Evolutionary conservation across 2,329 filamentous ascomycete species (phyloP).

Genomic region (Aspergillus sp.): DNA sequence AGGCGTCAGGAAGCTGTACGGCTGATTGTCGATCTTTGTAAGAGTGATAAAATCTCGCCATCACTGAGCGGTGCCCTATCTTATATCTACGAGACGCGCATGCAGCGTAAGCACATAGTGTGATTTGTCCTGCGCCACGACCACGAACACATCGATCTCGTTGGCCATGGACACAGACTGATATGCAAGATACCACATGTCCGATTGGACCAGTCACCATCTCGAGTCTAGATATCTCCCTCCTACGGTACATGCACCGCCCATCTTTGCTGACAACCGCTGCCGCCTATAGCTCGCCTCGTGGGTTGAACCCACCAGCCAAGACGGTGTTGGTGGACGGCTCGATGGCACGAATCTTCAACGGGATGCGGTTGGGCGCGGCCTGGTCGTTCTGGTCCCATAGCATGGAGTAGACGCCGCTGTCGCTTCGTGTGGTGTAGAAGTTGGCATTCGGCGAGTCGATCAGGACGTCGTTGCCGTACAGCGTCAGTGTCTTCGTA

Average conservation of each 20-base stretch:
- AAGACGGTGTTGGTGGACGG: background rate
- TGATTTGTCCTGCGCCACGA: too few relatives aligned
- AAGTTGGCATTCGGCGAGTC: background rate
- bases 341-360: background rate
- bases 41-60: too few relatives aligned
- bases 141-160: too few relatives aligned
- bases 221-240: background rate
- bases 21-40: background rate
- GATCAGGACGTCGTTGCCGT: background rate
- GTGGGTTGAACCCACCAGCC: background rate
- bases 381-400: background rate
- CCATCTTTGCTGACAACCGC: background rate
- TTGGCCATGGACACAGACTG: too few relatives aligned
- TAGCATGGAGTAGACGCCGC: background rate
- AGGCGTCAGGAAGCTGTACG: background rate
- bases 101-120: too few relatives aligned
- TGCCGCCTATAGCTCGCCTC: background rate
- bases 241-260: background rate
- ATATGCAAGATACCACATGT: background rate
- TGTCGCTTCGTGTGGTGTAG: background rate
- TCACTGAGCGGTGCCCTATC: too few relatives aligned
- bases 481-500: background rate
- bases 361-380: background rate
- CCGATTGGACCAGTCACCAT: background rate
- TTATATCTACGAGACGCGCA: too few relatives aligned